Evolutionary conservation across 371 early-diverging fungal species (phyloP).

Genomic region (Apophysomyces sp.): DNA sequence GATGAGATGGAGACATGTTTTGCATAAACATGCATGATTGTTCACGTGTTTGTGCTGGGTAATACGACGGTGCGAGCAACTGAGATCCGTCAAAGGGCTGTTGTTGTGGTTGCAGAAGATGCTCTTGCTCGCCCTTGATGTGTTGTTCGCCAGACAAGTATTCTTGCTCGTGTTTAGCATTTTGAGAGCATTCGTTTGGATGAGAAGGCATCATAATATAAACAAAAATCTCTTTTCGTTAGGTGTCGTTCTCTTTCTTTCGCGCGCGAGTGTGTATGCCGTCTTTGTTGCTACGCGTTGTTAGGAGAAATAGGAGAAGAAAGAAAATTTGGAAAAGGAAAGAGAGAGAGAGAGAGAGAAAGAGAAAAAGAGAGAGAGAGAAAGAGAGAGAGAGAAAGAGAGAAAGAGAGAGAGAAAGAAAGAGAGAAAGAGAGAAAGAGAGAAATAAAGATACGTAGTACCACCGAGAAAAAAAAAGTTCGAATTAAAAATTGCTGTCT

Average conservation of each 20-base stretch:
- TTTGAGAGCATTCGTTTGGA: neutral
- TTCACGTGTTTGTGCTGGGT: neutral
- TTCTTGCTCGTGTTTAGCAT: neutral
- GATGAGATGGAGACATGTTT: neutral
- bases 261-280: neutral
- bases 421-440: neutral
- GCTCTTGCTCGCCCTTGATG: neutral
- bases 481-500: neutral
- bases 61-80: neutral
- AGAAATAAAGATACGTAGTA: neutral
- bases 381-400: neutral
- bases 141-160: neutral
- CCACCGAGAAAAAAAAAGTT: neutral
- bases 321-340: no score
- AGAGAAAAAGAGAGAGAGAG: neutral
- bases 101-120: neutral
- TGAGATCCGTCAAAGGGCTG: neutral
- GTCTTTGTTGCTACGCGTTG: neutral
- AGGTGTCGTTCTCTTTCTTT: neutral
- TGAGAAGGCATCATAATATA: slow-evolving; percentile 1
- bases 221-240: neutral
- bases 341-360: neutral
- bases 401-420: neutral
- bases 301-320: neutral
- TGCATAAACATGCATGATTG: slow-evolving; percentile 1